phyloP scores from a whole-genome alignment of 208 protist genomes.

The Leishmania arabica region DNA sequence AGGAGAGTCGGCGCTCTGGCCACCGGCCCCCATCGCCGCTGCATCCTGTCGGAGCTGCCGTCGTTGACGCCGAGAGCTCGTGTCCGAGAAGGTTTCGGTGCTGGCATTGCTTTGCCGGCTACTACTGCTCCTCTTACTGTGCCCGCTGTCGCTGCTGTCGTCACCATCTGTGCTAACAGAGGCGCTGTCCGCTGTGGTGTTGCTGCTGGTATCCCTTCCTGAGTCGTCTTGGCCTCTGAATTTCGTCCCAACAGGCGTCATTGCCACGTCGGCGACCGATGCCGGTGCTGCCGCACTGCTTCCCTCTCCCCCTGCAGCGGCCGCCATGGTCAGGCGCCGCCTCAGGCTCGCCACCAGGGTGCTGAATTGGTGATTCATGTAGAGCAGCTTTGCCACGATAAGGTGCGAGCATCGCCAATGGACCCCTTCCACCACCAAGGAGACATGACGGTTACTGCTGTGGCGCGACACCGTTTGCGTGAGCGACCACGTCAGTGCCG shows the following conservation, averaged over 20 bases:
- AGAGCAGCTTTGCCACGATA: conserved; percentile 62
- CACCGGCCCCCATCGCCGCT: not conserved
- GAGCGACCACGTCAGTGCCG: conserved; percentile 39
- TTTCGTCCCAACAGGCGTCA: not conserved
- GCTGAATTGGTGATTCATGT: conserved; percentile 40
- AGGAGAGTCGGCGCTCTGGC: conserved; percentile 5
- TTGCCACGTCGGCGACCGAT: not conserved
- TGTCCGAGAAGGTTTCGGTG: conserved; percentile 4
- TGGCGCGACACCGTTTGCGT: conserved; percentile 49
- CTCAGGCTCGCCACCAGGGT: conserved; percentile 13
- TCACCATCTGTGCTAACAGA: conserved; percentile 4
- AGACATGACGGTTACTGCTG: conserved; percentile 48
- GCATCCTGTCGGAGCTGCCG: not conserved
- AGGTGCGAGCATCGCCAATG: conserved; percentile 62
- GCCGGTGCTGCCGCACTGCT: not conserved
- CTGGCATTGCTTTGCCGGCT: not conserved
- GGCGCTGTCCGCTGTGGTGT: not conserved
- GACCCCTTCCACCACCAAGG: conserved; percentile 50
- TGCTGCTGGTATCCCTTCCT: not conserved
- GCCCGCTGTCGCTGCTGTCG: not conserved
- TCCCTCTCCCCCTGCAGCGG: not conserved
- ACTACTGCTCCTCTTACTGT: not conserved
- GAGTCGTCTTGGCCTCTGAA: not conserved
- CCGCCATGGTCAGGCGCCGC: conserved; percentile 14
- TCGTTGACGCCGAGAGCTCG: not conserved